These are phyloP conservation scores for Xylaria telfairii DNA, from an alignment of 495 filamentous ascomycete genomes.

Conservation along the genomic window DNA sequence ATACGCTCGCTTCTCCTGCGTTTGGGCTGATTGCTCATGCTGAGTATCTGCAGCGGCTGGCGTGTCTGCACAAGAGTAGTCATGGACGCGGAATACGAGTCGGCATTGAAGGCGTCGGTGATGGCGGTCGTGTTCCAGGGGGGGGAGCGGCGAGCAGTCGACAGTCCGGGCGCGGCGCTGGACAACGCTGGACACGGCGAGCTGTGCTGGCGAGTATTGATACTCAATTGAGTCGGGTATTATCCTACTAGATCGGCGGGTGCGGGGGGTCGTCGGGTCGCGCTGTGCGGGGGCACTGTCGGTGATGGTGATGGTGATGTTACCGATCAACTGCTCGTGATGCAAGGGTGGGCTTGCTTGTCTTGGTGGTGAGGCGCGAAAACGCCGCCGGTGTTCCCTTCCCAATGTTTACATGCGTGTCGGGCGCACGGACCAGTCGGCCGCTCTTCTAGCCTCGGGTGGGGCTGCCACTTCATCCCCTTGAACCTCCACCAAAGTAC, in stretches of 20 bases:
- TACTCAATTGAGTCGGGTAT: constrained; percentile 19
- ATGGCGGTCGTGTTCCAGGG: constrained; percentile 8
- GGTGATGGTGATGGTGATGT: constrained; percentile 20
- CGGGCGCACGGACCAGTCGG: constrained; percentile 32
- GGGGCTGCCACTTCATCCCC: constrained; percentile 9
- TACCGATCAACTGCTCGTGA: constrained; percentile 20
- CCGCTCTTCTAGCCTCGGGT: background rate
- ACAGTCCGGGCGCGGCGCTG: constrained; percentile 24
- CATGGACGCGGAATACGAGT: constrained; percentile 54
- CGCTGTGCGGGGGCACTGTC: constrained; percentile 9
- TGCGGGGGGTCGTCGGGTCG: background rate
- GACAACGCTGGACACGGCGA: constrained; percentile 2
- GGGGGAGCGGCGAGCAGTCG: constrained; percentile 25
- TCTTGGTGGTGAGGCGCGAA: constrained; percentile 40
- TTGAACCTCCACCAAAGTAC: background rate
- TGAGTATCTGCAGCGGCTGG: constrained; percentile 63
- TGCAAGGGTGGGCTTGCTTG: constrained; percentile 28
- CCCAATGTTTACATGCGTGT: constrained; percentile 43
- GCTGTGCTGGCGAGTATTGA: constrained; percentile 21
- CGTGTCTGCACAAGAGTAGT: constrained; percentile 66
- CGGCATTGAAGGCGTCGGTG: constrained; percentile 29
- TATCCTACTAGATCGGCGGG: background rate
- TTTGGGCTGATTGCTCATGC: constrained; percentile 64
- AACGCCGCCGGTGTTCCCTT: constrained; percentile 30
- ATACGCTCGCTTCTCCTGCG: constrained; percentile 62